phyloP scores from a whole-genome alignment of 305 asterid species.

The Andrographis paniculata region DNA sequence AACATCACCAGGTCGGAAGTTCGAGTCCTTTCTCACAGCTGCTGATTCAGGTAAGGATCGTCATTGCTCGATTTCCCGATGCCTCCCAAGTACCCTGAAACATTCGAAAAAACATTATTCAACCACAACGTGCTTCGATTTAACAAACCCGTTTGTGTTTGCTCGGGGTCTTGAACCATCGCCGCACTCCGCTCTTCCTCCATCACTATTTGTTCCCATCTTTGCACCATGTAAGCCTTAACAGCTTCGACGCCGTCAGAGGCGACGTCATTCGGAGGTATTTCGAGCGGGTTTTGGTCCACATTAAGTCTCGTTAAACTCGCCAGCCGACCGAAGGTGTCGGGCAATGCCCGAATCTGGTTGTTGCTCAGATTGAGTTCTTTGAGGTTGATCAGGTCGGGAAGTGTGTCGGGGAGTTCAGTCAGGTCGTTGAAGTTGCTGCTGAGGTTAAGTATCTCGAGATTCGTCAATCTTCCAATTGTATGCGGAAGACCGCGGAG shows the following conservation, averaged over 20 bases:
- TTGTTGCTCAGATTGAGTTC: conserved; percentile 93
- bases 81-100: conserved; percentile 58
- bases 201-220: conserved; percentile 46
- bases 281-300: conserved; percentile 77
- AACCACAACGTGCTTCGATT: conserved; percentile 85
- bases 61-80: conserved; percentile 27
- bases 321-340: conserved; percentile 58
- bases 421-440: conserved; percentile 83
- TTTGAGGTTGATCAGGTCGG: conserved; percentile 63
- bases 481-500: conserved; percentile 66
- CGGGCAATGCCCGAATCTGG: conserved; percentile 80
- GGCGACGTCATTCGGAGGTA: conserved; percentile 78
- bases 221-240: conserved; percentile 55
- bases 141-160: conserved; percentile 29
- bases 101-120: conserved; percentile 42
- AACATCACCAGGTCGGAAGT: too few relatives aligned
- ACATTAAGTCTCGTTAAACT: conserved; percentile 54
- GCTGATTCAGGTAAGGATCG: conserved; percentile 62
- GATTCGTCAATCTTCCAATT: conserved; percentile 60
- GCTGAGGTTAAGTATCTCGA: conserved; percentile 68
- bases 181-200: conserved; percentile 45
- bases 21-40: conserved; percentile 28
- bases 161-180: conserved; percentile 29
- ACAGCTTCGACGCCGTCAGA: conserved; percentile 61
- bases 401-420: conserved; percentile 69